Evolutionary conservation across 2,329 filamentous ascomycete genomes (phyloP).

Genomic region (Aspergillus viridinutans): DNA sequence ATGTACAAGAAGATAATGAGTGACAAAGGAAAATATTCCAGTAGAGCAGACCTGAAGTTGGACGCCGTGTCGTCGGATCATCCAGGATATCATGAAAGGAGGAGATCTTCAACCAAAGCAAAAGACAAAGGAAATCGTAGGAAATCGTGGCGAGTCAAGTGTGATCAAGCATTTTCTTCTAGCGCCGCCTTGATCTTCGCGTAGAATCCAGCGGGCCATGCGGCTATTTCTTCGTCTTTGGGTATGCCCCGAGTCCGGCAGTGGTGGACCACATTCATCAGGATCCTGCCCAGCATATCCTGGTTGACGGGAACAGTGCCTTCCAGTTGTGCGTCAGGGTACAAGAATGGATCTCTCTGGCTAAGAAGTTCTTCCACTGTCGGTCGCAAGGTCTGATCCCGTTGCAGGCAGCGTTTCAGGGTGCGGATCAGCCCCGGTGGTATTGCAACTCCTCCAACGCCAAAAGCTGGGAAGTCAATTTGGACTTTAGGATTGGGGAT

Average conservation of each 20-base stretch:
- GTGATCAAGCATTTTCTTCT: slow-evolving; percentile 35
- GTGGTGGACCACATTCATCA: slow-evolving; percentile 57
- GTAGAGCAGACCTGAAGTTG: slow-evolving; percentile 1
- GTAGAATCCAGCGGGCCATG: slow-evolving; percentile 47
- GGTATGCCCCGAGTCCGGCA: slow-evolving; percentile 55
- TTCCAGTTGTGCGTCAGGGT: slow-evolving; percentile 49
- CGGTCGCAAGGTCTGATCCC: slow-evolving; percentile 54
- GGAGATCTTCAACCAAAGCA: slow-evolving; percentile 7
- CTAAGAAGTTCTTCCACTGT: slow-evolving; percentile 55
- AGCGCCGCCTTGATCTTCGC: slow-evolving; percentile 45
- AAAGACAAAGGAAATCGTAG: slow-evolving; percentile 25
- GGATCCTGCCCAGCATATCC: slow-evolving; percentile 57
- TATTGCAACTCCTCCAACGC: slow-evolving; percentile 47
- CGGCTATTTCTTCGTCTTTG: slow-evolving; percentile 52
- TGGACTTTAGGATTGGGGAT: slow-evolving; percentile 48
- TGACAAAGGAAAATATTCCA: slow-evolving; percentile 15
- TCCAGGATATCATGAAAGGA: slow-evolving; percentile 22
- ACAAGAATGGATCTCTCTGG: slow-evolving; percentile 54
- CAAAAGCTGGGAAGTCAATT: slow-evolving; percentile 45
- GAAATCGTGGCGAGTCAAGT: slow-evolving; percentile 20
- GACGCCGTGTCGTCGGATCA: slow-evolving; percentile 21
- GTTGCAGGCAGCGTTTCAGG: slow-evolving; percentile 55
- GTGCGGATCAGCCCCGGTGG: slow-evolving; percentile 54
- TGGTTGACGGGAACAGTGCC: slow-evolving; percentile 50
- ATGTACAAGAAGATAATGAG: slow-evolving; percentile 4